These are phyloP conservation scores for Allomyces macrogynus DNA, from an alignment of 192 early-diverging fungal genomes.

Conservation along the genomic window DNA sequence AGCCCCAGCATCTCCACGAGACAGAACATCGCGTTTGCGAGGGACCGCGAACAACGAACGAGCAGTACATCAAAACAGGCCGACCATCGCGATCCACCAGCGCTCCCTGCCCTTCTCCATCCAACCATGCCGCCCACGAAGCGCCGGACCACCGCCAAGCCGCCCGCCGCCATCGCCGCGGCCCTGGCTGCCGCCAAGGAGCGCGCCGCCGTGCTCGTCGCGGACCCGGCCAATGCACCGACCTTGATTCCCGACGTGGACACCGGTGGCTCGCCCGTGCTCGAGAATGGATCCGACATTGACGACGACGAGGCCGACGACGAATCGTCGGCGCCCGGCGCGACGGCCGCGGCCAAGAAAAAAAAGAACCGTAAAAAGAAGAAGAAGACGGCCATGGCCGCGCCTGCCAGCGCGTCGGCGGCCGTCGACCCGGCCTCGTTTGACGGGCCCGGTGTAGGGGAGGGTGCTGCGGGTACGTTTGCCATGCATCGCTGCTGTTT, in stretches of 20 bases:
- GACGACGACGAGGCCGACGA: constrained; percentile 1
- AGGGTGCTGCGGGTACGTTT: background rate
- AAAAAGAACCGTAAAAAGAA: constrained; percentile 23
- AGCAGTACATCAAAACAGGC: too few relatives aligned
- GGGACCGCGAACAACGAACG: too few relatives aligned
- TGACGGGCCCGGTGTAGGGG: background rate
- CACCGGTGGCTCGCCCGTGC: constrained; percentile 1
- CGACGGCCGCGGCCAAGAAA: constrained; percentile 11
- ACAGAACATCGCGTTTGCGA: too few relatives aligned
- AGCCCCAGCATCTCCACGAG: too few relatives aligned
- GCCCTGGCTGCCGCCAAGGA: constrained; percentile 1
- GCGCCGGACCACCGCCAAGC: background rate
- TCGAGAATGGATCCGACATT: constrained; percentile 3
- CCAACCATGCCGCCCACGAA: background rate
- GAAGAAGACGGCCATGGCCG: constrained; percentile 13
- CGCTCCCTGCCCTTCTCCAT: too few relatives aligned
- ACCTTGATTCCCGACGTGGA: constrained; percentile 1
- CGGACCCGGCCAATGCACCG: constrained; percentile 1
- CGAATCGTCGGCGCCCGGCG: constrained; percentile 1
- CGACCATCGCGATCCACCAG: too few relatives aligned
- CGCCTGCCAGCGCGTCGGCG: background rate
- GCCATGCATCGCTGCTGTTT: too few relatives aligned
- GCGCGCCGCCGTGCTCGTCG: background rate
- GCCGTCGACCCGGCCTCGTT: background rate
- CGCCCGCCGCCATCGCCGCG: constrained; percentile 1